A percentile compares a stretch with the other conserved stretches of the same genome.
Evolutionary conservation across 257 asterid genomes (phyloP).

Genomic region (Cinchona pubescens): DNA sequence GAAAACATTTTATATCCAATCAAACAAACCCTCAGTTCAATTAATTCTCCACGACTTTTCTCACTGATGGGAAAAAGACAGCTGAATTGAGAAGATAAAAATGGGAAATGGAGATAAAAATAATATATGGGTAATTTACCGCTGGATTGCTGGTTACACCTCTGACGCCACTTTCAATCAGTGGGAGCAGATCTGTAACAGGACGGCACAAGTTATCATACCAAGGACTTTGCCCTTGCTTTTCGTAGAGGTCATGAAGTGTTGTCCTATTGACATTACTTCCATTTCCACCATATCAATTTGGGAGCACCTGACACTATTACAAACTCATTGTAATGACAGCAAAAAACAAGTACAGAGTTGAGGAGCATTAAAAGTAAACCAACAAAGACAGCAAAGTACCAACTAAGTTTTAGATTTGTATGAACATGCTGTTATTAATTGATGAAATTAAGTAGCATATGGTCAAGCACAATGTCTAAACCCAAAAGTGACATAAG

Average conservation of each 20-base stretch:
- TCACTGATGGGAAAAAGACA: neutral
- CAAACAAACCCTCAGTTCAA: no score
- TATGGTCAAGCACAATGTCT: neutral
- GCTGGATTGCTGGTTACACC: slow-evolving; percentile 99
- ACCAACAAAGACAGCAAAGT: neutral
- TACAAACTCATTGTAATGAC: slow-evolving; percentile 8
- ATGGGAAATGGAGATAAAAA: neutral
- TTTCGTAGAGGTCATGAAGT: slow-evolving; percentile 95
- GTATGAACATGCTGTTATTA: neutral
- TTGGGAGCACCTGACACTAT: slow-evolving; percentile 77
- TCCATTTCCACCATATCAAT: slow-evolving; percentile 74
- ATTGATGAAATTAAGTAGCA: neutral
- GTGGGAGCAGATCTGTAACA: slow-evolving; percentile 90
- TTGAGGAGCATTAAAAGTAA: neutral
- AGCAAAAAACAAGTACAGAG: neutral
- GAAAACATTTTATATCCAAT: no score
- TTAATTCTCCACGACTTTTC: neutral
- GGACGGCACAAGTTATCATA: slow-evolving; percentile 96
- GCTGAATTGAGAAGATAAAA: neutral
- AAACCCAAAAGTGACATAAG: neutral
- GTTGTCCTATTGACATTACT: slow-evolving; percentile 65
- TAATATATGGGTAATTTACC: slow-evolving; percentile 36
- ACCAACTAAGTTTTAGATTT: neutral
- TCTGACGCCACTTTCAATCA: slow-evolving; percentile 88
- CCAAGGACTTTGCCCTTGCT: slow-evolving; percentile 98